phyloP scores from a whole-genome alignment of 306 rosid genomes.

The Sicyos edulis region DNA sequence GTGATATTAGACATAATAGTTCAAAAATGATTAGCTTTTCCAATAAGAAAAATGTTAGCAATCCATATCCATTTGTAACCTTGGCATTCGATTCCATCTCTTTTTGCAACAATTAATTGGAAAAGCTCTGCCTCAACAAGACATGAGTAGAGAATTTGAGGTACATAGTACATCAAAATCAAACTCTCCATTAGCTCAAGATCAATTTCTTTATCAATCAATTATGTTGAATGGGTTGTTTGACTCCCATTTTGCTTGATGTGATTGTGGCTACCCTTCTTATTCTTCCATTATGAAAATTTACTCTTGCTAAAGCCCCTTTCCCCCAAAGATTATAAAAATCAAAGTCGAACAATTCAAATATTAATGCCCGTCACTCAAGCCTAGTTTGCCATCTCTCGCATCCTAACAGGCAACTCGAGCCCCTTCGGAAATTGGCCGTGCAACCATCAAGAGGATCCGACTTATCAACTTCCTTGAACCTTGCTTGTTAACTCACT shows the following conservation, averaged over 20 bases:
- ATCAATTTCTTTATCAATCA: neutral
- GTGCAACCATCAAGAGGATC: neutral
- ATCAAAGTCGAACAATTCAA: neutral
- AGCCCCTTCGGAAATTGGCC: neutral
- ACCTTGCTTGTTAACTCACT: neutral
- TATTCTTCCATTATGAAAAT: neutral
- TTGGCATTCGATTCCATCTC: neutral
- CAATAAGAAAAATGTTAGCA: neutral
- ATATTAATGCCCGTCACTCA: neutral
- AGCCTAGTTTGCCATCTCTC: neutral
- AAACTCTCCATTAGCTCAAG: neutral
- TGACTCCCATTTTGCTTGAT: neutral
- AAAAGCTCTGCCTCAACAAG: neutral
- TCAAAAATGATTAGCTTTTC: too few species aligned
- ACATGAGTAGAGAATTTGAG: neutral
- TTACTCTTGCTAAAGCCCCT: too few species aligned
- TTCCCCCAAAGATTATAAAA: neutral
- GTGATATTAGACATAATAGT: too few species aligned
- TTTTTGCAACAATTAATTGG: neutral
- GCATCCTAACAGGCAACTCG: neutral
- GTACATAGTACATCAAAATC: neutral
- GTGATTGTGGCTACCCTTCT: neutral
- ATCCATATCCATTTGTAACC: neutral
- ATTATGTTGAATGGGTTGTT: neutral
- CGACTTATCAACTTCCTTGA: too few species aligned